phyloP scores from a whole-genome alignment of 2,329 filamentous ascomycete species.

The Colletotrichum viniferum region DNA sequence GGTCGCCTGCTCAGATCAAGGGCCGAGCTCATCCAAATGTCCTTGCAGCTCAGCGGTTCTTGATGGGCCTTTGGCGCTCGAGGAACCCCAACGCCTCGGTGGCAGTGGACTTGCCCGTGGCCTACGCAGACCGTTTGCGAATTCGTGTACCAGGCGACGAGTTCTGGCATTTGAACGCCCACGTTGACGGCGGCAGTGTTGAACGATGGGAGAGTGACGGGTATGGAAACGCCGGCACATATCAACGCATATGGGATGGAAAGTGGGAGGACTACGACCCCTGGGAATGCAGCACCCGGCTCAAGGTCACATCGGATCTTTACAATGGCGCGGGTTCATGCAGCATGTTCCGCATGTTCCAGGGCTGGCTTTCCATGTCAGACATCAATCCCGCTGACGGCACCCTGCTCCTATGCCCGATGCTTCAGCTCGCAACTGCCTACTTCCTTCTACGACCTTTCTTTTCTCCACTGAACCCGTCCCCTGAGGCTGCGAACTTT shows the following conservation, averaged over 20 bases:
- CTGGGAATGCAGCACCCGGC: conserved; percentile 58
- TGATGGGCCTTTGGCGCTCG: conserved; percentile 70
- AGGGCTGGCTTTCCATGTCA: conserved; percentile 59
- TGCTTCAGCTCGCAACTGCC: conserved; percentile 66
- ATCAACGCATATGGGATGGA: conserved; percentile 57
- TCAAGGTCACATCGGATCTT: conserved; percentile 57
- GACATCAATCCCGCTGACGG: conserved; percentile 69
- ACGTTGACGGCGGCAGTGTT: conserved; percentile 73
- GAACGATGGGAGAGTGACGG: conserved; percentile 75
- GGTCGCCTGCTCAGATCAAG: conserved; percentile 72
- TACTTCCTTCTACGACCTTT: conserved; percentile 82
- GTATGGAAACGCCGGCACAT: conserved; percentile 64
- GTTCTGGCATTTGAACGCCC: conserved; percentile 60
- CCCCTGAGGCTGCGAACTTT: conserved; percentile 36
- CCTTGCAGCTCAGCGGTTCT: conserved; percentile 66
- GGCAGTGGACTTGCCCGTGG: conserved; percentile 64
- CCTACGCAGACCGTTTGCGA: conserved; percentile 72
- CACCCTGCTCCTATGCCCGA: conserved; percentile 75
- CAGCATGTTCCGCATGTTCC: conserved; percentile 64
- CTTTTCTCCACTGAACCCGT: conserved; percentile 54
- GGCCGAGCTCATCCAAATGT: conserved; percentile 71
- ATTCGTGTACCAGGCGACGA: conserved; percentile 63
- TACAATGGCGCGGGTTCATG: conserved; percentile 64
- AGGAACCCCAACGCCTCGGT: conserved; percentile 62
- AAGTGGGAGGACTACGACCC: conserved; percentile 61